Evolutionary conservation across 2,329 filamentous ascomycete genomes (phyloP).

Genomic region (Chaetomiaceae sp.): DNA sequence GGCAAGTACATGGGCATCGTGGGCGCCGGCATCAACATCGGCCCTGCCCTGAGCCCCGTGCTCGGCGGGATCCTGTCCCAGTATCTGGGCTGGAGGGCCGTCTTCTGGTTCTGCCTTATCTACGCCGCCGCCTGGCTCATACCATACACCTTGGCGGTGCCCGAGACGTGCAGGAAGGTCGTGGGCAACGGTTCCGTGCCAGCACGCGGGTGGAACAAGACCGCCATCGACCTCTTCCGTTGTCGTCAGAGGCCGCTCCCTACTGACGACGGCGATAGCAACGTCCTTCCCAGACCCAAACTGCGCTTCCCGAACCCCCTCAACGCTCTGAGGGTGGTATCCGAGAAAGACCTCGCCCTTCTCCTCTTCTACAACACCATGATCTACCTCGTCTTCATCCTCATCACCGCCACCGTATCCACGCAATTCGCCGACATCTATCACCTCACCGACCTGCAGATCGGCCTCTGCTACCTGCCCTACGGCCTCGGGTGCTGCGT

Average conservation of each 20-base stretch:
- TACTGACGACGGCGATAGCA: neutral
- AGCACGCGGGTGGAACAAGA: conserved; percentile 55
- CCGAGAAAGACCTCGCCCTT: conserved; percentile 55
- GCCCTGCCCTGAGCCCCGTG: conserved; percentile 53
- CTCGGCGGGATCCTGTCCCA: conserved; percentile 61
- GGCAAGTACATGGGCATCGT: conserved; percentile 69
- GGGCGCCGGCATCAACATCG: conserved; percentile 54
- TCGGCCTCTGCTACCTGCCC: conserved; percentile 53
- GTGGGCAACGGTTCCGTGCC: conserved; percentile 61
- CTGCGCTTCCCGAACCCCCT: conserved; percentile 54
- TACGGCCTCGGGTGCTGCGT: conserved; percentile 48
- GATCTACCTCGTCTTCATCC: conserved; percentile 54
- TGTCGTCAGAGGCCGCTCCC: conserved; percentile 31
- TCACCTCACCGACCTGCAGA: conserved; percentile 45
- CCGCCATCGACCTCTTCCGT: conserved; percentile 46
- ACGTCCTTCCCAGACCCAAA: conserved; percentile 34
- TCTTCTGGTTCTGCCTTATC: conserved; percentile 67
- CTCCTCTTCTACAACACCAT: conserved; percentile 50
- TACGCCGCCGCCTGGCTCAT: conserved; percentile 47
- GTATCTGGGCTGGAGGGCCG: conserved; percentile 62
- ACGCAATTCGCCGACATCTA: conserved; percentile 51
- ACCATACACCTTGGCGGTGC: conserved; percentile 52
- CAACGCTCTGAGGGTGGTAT: conserved; percentile 48
- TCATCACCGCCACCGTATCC: conserved; percentile 49
- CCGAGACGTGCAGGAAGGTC: conserved; percentile 55